Percentiles rank a stretch among this genome's conserved stretches.
Conservation (phyloP, 768 basidiomycete genomes). For the Podaxis sp. region DNA sequence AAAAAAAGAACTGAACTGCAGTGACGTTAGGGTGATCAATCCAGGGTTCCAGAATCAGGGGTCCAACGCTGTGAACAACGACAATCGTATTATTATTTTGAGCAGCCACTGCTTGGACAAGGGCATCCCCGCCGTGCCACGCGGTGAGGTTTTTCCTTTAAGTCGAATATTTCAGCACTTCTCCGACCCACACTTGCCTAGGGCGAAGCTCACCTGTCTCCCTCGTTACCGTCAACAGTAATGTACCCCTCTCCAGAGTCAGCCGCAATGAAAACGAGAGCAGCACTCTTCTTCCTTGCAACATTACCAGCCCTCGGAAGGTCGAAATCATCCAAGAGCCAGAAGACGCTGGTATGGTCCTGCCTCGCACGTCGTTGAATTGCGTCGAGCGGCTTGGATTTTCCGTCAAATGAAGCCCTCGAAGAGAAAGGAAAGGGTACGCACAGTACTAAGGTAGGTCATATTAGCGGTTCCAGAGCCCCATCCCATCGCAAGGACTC, state of each 20-base stretch:
- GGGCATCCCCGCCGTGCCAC: conserved; percentile 70
- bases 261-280: conserved; percentile 78
- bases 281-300: conserved; percentile 53
- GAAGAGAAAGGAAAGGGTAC: conserved; percentile 19
- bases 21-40: conserved; percentile 72
- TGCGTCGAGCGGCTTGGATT: conserved; percentile 67
- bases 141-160: conserved; percentile 64
- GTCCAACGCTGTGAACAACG: conserved; percentile 61
- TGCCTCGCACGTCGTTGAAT: conserved; percentile 70
- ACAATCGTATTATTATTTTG: conserved; percentile 74
- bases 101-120: conserved; percentile 66
- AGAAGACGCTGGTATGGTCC: conserved; percentile 64
- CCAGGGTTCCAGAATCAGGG: conserved; percentile 63
- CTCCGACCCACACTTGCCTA: neutral
- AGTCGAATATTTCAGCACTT: neutral
- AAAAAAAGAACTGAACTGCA: conserved; percentile 43
- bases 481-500: conserved; percentile 90
- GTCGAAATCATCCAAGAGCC: conserved; percentile 72
- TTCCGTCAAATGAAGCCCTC: neutral
- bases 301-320: conserved; percentile 45
- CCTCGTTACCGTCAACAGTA: conserved; percentile 75
- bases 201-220: conserved; percentile 51
- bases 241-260: conserved; percentile 87
- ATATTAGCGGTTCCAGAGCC: conserved; percentile 81
- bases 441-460: conserved; percentile 74